Conservation (phyloP, 208 protist genomes). For the Phytomonas francai region DNA sequence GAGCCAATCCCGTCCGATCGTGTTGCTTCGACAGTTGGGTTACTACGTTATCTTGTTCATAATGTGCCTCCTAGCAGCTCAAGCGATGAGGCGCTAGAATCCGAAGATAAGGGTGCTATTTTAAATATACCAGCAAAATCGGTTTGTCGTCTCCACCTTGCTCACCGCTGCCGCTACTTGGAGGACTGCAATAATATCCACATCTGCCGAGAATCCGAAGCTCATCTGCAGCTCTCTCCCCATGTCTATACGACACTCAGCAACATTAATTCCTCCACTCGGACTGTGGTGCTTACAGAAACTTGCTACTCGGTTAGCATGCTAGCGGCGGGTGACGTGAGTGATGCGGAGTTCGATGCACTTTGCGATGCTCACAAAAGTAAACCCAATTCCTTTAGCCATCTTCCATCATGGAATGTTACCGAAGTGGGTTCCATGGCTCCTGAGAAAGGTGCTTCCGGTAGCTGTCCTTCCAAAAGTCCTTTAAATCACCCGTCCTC, state of each 20-base stretch:
- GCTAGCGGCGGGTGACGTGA: conserved; percentile 59
- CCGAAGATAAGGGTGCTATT: conserved; percentile 2
- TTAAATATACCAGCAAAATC: conserved; percentile 34
- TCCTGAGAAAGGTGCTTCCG: background rate
- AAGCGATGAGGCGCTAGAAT: conserved; percentile 10
- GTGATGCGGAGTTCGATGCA: conserved; percentile 57
- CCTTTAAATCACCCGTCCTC: background rate
- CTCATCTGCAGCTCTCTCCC: conserved; percentile 64
- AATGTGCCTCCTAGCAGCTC: conserved; percentile 30
- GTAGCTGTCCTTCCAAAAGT: background rate
- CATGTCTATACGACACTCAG: conserved; percentile 45
- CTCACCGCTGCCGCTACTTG: conserved; percentile 83
- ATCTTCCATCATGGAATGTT: background rate
- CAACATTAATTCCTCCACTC: conserved; percentile 36
- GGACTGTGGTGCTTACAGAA: conserved; percentile 66
- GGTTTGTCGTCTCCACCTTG: conserved; percentile 82
- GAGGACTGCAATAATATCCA: conserved; percentile 91
- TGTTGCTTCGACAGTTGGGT: conserved; percentile 74
- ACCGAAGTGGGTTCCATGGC: background rate
- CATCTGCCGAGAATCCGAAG: conserved; percentile 82
- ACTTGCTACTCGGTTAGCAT: conserved; percentile 58
- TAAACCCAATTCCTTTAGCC: background rate
- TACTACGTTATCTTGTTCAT: conserved; percentile 78
- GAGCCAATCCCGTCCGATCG: conserved; percentile 65
- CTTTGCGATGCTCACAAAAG: conserved; percentile 32